Evolutionary conservation across 768 basidiomycete species (phyloP).

Genomic region (Grammothele lineata): DNA sequence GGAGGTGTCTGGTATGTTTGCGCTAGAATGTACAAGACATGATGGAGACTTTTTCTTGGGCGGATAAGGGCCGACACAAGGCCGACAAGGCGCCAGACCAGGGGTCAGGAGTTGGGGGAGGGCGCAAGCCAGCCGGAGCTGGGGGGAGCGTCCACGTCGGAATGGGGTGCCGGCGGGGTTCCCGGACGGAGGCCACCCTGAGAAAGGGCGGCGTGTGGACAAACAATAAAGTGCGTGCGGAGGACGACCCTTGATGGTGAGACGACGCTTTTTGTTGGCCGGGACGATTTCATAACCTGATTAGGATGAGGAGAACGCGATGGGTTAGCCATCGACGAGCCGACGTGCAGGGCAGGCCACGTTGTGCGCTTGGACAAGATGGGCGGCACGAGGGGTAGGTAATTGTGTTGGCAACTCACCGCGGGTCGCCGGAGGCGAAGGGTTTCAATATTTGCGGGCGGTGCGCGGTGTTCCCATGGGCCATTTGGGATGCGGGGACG

Average conservation of each 20-base stretch:
- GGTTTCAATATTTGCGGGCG: constrained; percentile 5
- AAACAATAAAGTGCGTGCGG: background rate
- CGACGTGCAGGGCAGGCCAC: constrained; percentile 10
- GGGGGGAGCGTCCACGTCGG: no score
- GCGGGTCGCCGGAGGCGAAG: background rate
- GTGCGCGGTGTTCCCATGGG: constrained; percentile 1
- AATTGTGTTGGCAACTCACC: constrained; percentile 11
- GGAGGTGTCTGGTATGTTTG: background rate
- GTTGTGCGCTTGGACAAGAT: constrained; percentile 4
- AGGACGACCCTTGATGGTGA: constrained; percentile 3
- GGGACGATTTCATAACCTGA: background rate
- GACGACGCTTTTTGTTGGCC: background rate
- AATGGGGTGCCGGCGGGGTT: constrained; percentile 4
- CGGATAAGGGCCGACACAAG: constrained; percentile 2
- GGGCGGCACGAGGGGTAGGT: background rate
- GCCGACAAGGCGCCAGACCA: background rate
- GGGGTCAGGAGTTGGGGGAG: background rate
- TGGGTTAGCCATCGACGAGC: constrained; percentile 5
- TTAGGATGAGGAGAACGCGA: constrained; percentile 1
- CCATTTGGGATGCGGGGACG: background rate
- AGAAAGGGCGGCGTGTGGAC: no score
- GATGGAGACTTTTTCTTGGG: background rate
- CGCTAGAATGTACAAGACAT: constrained; percentile 1
- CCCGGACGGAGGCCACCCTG: constrained; percentile 7
- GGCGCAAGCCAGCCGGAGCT: no score